Evolutionary conservation across 2,329 filamentous ascomycete species (phyloP), one percentile per base, ranked within the genome.

Genomic region (Fusarium armeniacum): DNA sequence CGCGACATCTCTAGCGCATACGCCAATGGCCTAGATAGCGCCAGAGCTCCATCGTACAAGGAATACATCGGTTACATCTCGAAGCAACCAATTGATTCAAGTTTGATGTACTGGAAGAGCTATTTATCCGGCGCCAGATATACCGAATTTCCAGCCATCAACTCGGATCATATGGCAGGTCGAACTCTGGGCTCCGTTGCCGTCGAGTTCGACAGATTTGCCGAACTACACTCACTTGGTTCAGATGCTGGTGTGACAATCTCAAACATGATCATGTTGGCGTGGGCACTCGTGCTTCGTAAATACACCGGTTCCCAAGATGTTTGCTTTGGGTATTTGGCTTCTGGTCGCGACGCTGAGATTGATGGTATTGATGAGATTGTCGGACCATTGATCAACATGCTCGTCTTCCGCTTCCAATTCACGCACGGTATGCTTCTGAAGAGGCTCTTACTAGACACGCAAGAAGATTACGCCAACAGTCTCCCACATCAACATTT

Each of bases 261-360:
- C 1, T 84, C 85, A 2, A 85, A 82, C 38, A 74, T 87, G 0
- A 78, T 88, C 3, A 84, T 86, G 59, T 79, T 84, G 22, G 80
- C 81, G 0, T 88, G 86, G 86, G 84, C 82, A 4, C 76, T 89
- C 7, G 76, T 86, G 0, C 73, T 89, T 15, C 79, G 82, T 15
- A 77, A 71, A 10, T 86, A 86, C 63, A 84, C 85, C 4, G 80
- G 80, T 0, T 76, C 78, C 0, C 78, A 79, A 2, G 84, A 86
- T 49, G 80, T 87, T 0, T 83, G 82, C 35, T 88, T 87, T n/a
- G 86, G 86, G 11, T 73, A 72, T 9, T 46, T 74, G 3, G 59
- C 61, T 1, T 73, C 72, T 1, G 72, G 72, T 15, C 72, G 72
- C 4, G 72, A 74, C 44, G 63, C 52, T 7, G 43, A 5, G 8